A percentile compares a stretch with the other conserved stretches of the same genome.
Conservation (phyloP, 495 filamentous ascomycete genomes). For the Xylaria venustula region DNA sequence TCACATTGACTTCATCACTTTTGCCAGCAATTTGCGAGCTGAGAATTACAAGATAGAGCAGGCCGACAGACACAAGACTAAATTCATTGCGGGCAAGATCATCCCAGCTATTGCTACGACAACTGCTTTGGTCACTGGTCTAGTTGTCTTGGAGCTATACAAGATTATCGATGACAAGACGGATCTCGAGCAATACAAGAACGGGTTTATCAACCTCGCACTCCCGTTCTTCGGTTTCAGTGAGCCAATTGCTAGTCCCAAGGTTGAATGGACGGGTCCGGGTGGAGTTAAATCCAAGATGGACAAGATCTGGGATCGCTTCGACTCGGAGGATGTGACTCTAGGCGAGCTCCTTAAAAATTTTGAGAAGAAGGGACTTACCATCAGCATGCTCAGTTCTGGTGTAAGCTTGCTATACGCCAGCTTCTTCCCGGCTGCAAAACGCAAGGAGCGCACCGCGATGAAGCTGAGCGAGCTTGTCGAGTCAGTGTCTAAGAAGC, state of each 20-base stretch:
- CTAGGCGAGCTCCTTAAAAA: slow-evolving; percentile 77
- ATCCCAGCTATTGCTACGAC: slow-evolving; percentile 98
- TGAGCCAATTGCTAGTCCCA: slow-evolving; percentile 89
- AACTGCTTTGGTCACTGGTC: slow-evolving; percentile 90
- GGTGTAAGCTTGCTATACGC: slow-evolving; percentile 96
- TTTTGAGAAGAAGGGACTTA: slow-evolving; percentile 76
- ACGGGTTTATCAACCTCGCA: slow-evolving; percentile 96
- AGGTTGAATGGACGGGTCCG: slow-evolving; percentile 78
- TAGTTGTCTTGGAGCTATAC: slow-evolving; percentile 90
- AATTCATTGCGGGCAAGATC: slow-evolving; percentile 99
- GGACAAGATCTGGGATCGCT: slow-evolving; percentile 98
- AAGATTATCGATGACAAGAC: slow-evolving; percentile 95
- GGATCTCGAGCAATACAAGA: slow-evolving; percentile 97
- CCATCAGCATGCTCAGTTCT: slow-evolving; percentile 90
- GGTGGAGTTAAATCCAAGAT: slow-evolving; percentile 71
- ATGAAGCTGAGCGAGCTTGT: slow-evolving; percentile 77
- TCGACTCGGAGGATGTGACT: slow-evolving; percentile 85
- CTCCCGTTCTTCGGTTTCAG: slow-evolving; percentile 98
- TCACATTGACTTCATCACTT: slow-evolving; percentile 99
- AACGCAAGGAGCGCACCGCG: slow-evolving; percentile 71
- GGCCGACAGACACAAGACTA: slow-evolving; percentile 94
- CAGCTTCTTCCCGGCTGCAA: slow-evolving; percentile 85
- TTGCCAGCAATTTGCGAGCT: slow-evolving; percentile 92
- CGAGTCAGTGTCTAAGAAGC: slow-evolving; percentile 85
- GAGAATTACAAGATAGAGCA: slow-evolving; percentile 95